phyloP scores from a whole-genome alignment of 2,329 filamentous ascomycete species.

The Neonectria punicea region DNA sequence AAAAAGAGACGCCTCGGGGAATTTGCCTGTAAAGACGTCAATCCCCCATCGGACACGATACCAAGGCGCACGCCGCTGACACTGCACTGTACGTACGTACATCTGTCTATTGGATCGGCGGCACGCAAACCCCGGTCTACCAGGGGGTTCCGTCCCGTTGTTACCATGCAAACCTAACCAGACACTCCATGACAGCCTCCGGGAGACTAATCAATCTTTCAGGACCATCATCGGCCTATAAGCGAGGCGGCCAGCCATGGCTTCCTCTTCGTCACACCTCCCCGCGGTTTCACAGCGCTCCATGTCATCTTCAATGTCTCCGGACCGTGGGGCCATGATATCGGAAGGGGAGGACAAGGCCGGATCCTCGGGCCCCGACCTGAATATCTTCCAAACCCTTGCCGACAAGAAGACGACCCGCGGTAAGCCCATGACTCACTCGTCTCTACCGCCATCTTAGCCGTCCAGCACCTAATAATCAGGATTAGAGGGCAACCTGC shows the following conservation, averaged over 20 bases:
- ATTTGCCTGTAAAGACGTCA: constrained; percentile 5
- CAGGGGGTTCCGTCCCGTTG: constrained; percentile 3
- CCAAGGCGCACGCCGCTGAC: constrained; percentile 2
- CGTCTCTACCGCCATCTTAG: not conserved
- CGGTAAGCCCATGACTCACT: constrained; percentile 60
- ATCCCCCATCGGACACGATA: not conserved
- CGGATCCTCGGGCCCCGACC: constrained; percentile 59
- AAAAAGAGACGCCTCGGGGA: not conserved
- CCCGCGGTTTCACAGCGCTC: constrained; percentile 39
- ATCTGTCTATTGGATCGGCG: not conserved
- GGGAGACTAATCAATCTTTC: constrained; percentile 17
- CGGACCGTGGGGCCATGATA: constrained; percentile 45
- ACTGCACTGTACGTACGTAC: constrained; percentile 13
- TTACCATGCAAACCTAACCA: constrained; percentile 19
- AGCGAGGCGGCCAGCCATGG: constrained; percentile 30
- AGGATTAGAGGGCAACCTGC: constrained; percentile 79
- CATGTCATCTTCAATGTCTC: constrained; percentile 62
- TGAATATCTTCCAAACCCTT: constrained; percentile 73
- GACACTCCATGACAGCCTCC: constrained; percentile 12
- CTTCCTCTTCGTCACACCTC: constrained; percentile 35
- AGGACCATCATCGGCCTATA: constrained; percentile 17
- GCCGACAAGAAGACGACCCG: constrained; percentile 81
- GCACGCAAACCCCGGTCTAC: constrained; percentile 18
- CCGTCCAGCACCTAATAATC: constrained; percentile 24
- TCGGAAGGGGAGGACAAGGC: constrained; percentile 50